Conservation (phyloP, 176 grass and related monocot genomes). For the Paspalum notatum region DNA sequence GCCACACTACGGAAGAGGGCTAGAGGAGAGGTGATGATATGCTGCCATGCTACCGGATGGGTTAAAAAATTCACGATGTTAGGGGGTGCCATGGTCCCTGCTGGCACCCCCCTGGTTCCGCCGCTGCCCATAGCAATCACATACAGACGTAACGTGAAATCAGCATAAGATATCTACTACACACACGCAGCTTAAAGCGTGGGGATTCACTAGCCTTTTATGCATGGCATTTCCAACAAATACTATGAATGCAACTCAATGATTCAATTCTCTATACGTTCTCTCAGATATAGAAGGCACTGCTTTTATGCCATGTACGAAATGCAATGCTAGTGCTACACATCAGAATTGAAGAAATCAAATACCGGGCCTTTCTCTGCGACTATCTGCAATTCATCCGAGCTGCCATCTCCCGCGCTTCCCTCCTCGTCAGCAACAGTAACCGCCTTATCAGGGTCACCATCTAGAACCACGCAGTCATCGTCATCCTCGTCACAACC, state of each 20-base stretch:
- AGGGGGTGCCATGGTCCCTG: too few relatives aligned
- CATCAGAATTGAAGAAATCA: slow-evolving; percentile 37
- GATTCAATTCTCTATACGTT: slow-evolving; percentile 16
- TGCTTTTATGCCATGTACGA: slow-evolving; percentile 3
- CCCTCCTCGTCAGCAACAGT: slow-evolving; percentile 32
- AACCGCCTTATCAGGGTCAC: slow-evolving; percentile 60
- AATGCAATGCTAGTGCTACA: slow-evolving; percentile 12
- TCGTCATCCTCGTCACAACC: slow-evolving; percentile 51
- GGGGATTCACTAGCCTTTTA: neutral
- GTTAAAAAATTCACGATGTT: too few relatives aligned
- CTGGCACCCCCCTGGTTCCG: too few relatives aligned
- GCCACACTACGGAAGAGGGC: too few relatives aligned
- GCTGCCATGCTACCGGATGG: too few relatives aligned
- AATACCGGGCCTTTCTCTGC: slow-evolving; percentile 86
- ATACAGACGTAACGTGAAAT: neutral
- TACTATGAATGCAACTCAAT: slow-evolving; percentile 25
- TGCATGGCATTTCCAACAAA: neutral
- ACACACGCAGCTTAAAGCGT: slow-evolving; percentile 8
- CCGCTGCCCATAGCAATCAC: neutral
- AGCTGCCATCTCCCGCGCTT: slow-evolving; percentile 42
- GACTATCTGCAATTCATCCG: slow-evolving; percentile 81
- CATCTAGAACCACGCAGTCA: slow-evolving; percentile 79
- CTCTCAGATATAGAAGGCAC: slow-evolving; percentile 12
- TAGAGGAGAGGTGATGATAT: too few relatives aligned
- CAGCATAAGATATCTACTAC: slow-evolving; percentile 7